Evolutionary conservation across 805 yeast genomes (phyloP).

Genomic region (Candida manassasensis): DNA sequence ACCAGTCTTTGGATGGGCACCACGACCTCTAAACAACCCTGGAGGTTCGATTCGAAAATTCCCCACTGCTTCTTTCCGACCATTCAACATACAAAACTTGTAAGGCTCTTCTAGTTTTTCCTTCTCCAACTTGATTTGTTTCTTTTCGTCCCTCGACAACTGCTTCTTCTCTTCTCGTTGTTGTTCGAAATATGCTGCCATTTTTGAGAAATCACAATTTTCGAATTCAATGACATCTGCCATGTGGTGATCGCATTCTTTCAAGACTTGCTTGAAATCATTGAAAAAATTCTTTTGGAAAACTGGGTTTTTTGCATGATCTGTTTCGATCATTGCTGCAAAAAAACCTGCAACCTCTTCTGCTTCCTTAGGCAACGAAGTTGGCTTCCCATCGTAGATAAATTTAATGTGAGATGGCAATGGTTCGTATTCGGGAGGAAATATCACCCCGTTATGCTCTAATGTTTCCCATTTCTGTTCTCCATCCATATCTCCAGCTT

Average conservation of each 20-base stretch:
- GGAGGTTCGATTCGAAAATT: conserved; percentile 96
- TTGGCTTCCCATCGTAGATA: conserved; percentile 72
- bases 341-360: conserved; percentile 97
- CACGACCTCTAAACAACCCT: conserved; percentile 92
- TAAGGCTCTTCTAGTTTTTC: conserved; percentile 76
- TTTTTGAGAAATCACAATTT: conserved; percentile 74
- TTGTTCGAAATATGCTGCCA: conserved; percentile 65
- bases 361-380: conserved; percentile 69
- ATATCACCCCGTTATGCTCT: conserved; percentile 85
- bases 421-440: conserved; percentile 90
- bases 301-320: conserved; percentile 81
- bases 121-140: conserved; percentile 61
- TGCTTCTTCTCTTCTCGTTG: conserved; percentile 69
- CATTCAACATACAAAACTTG: conserved; percentile 76
- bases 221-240: conserved; percentile 51
- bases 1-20: conserved; percentile 96
- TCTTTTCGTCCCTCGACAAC: conserved; percentile 70
- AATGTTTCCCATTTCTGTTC: conserved; percentile 81
- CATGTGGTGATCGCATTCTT: conserved; percentile 54
- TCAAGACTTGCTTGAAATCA: conserved; percentile 67
- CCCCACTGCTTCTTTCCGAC: conserved; percentile 87
- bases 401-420: conserved; percentile 74
- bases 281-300: conserved; percentile 83
- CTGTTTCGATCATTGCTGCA: conserved; percentile 83
- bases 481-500: conserved; percentile 66